Evolutionary conservation across 2,329 filamentous ascomycete genomes (phyloP).

Genomic region (Metarhizium guizhouense): DNA sequence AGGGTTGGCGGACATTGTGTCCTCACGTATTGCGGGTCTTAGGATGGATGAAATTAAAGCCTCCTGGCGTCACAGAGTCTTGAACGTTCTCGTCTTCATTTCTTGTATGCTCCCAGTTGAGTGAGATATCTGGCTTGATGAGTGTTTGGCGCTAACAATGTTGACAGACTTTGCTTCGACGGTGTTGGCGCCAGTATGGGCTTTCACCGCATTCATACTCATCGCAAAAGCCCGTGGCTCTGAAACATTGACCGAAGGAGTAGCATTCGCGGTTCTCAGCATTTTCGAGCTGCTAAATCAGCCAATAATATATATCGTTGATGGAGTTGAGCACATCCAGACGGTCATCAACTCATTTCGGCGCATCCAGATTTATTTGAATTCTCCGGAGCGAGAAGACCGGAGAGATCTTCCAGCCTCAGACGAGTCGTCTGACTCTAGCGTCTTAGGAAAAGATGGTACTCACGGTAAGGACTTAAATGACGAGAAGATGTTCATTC

Average conservation of each 20-base stretch:
- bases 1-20: conserved; percentile 6
- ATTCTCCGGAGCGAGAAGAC: conserved; percentile 9
- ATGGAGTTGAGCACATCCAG: conserved; percentile 11
- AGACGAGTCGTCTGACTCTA: background rate
- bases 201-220: conserved; percentile 8
- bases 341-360: conserved; percentile 13
- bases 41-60: conserved; percentile 25
- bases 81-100: background rate
- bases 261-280: conserved; percentile 11
- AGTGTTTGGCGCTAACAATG: background rate
- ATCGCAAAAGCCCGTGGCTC: conserved; percentile 5
- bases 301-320: conserved; percentile 9
- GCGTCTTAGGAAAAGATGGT: background rate
- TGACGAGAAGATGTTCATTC: background rate
- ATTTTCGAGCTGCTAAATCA: conserved; percentile 12
- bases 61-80: conserved; percentile 16
- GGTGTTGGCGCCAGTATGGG: conserved; percentile 11
- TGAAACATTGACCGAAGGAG: conserved; percentile 9
- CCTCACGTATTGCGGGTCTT: conserved; percentile 21
- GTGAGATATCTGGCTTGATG: too few species aligned
- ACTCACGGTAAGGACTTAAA: background rate
- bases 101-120: background rate
- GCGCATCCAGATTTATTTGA: conserved; percentile 12
- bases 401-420: background rate
- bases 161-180: conserved; percentile 10